These are phyloP conservation scores for Talaromyces sp. DNA, from an alignment of 2,329 filamentous ascomycete genomes.

Conservation along the genomic window DNA sequence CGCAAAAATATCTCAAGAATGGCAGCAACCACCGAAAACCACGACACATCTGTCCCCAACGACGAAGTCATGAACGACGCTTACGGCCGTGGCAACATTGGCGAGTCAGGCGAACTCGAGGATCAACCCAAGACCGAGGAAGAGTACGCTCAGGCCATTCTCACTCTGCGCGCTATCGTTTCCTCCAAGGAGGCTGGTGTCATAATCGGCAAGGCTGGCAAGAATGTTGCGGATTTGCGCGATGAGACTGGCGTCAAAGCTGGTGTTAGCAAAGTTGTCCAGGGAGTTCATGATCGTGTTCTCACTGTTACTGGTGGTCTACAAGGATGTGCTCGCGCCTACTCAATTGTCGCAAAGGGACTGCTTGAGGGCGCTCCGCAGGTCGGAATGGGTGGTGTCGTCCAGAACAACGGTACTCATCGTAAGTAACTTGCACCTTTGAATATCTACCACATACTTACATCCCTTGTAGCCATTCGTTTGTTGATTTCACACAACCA, in stretches of 20 bases:
- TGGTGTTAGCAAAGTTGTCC: conserved; percentile 97
- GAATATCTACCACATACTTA: neutral
- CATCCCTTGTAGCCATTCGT: conserved; percentile 64
- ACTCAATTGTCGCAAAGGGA: conserved; percentile 86
- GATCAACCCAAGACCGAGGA: conserved; percentile 87
- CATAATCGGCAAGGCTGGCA: conserved; percentile 97
- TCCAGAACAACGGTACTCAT: conserved; percentile 85
- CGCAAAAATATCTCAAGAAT: conserved; percentile 41
- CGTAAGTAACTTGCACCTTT: conserved; percentile 59
- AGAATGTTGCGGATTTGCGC: conserved; percentile 94
- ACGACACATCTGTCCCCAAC: conserved; percentile 54
- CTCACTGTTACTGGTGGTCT: conserved; percentile 90
- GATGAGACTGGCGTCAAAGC: conserved; percentile 98
- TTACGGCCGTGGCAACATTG: conserved; percentile 64
- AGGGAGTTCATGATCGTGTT: conserved; percentile 94
- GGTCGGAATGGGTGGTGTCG: conserved; percentile 91
- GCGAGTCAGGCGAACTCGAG: conserved; percentile 67
- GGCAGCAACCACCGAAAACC: conserved; percentile 58
- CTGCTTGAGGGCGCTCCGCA: conserved; percentile 89
- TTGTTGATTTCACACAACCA: conserved; percentile 99
- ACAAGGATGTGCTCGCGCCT: conserved; percentile 84
- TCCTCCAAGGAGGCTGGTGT: conserved; percentile 98
- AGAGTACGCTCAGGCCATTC: conserved; percentile 87
- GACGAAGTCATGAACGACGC: conserved; percentile 60
- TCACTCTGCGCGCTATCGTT: conserved; percentile 95